These are phyloP conservation scores for Canavalia gladiata DNA, from an alignment of 306 rosid genomes.

Conservation along the genomic window DNA sequence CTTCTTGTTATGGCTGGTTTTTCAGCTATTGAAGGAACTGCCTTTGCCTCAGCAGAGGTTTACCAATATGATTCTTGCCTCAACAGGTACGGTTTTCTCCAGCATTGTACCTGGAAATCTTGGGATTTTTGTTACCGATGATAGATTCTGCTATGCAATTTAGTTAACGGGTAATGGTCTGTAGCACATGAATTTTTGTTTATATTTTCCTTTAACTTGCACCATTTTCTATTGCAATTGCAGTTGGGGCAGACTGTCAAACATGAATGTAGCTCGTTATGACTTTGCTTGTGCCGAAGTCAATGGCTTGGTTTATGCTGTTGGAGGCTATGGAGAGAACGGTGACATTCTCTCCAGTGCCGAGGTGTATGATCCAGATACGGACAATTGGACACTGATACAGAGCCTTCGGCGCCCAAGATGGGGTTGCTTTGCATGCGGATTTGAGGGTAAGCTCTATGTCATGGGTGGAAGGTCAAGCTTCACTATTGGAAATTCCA, in stretches of 20 bases:
- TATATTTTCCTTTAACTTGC: constrained; percentile 20
- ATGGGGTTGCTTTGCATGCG: constrained; percentile 95
- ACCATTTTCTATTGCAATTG: constrained; percentile 42
- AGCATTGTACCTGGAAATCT: constrained; percentile 35
- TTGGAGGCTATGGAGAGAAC: constrained; percentile 74
- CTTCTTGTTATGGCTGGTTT: constrained; percentile 83
- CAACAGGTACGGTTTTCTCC: constrained; percentile 51
- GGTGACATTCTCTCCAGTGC: constrained; percentile 82
- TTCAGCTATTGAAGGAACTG: constrained; percentile 55
- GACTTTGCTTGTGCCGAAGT: constrained; percentile 90
- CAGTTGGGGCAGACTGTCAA: constrained; percentile 84
- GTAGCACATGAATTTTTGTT: not conserved
- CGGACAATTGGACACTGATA: constrained; percentile 74
- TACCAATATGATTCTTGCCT: constrained; percentile 83
- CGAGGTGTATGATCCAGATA: constrained; percentile 84
- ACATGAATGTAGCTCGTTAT: constrained; percentile 78
- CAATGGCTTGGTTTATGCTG: constrained; percentile 75
- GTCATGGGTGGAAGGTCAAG: constrained; percentile 98
- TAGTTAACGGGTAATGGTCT: constrained; percentile 18
- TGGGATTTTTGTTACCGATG: constrained; percentile 15
- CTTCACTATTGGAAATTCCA: constrained; percentile 93
- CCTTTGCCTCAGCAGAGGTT: constrained; percentile 70
- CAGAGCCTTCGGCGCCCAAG: constrained; percentile 93
- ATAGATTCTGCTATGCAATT: not conserved
- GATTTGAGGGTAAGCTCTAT: constrained; percentile 86